These are phyloP conservation scores for Beauveria bassiana DNA, from an alignment of 2,329 filamentous ascomycete genomes.

Conservation along the genomic window DNA sequence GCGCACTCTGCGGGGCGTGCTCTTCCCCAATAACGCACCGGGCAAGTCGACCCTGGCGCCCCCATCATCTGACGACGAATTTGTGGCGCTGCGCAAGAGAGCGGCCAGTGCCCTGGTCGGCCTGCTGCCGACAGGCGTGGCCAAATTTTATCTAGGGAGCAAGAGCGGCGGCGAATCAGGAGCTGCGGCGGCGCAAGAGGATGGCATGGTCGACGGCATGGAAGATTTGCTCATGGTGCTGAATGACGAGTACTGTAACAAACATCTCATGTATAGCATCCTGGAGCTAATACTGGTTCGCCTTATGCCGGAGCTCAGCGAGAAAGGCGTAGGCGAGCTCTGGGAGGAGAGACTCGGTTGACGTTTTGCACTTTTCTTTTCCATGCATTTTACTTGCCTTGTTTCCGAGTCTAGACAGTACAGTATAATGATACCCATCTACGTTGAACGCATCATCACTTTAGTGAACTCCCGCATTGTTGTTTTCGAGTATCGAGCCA, in stretches of 20 bases:
- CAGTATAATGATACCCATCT: conserved; percentile 2
- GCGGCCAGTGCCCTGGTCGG: conserved; percentile 54
- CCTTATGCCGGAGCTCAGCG: conserved; percentile 74
- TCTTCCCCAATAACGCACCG: conserved; percentile 81
- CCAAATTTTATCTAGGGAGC: conserved; percentile 43
- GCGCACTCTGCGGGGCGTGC: conserved; percentile 61
- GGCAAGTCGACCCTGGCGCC: conserved; percentile 55
- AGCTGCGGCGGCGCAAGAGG: conserved; percentile 28
- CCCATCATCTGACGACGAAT: conserved; percentile 51
- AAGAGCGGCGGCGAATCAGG: conserved; percentile 17
- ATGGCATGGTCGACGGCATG: conserved; percentile 48
- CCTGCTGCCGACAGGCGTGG: conserved; percentile 39
- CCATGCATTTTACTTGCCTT: not conserved
- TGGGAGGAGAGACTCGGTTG: conserved; percentile 60
- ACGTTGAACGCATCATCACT: not conserved
- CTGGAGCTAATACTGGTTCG: conserved; percentile 76
- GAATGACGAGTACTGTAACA: conserved; percentile 81
- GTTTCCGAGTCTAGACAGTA: not conserved
- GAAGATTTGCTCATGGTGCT: conserved; percentile 66
- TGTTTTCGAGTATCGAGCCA: not conserved
- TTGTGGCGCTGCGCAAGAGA: conserved; percentile 54
- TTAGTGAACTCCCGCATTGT: not conserved
- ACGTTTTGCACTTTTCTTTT: not conserved
- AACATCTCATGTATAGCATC: conserved; percentile 76
- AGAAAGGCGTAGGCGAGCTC: conserved; percentile 62